phyloP scores from a whole-genome alignment of 1,284 basidiomycete genomes.

The Leccinum holopus region DNA sequence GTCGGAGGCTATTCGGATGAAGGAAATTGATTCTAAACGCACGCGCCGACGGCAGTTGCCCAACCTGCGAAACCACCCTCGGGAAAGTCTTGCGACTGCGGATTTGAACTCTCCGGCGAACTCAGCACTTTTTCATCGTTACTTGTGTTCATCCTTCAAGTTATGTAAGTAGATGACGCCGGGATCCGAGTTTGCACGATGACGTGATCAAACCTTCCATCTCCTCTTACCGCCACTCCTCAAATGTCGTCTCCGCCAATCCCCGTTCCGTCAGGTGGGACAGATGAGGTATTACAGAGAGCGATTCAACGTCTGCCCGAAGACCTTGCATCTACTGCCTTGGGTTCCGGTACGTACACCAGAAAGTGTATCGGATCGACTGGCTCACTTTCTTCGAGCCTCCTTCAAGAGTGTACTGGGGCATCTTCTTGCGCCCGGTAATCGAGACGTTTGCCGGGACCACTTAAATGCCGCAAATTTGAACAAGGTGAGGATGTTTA shows the following conservation, averaged over 20 bases:
- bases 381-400: neutral
- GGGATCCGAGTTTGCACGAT: neutral
- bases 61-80: constrained; percentile 31
- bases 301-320: neutral
- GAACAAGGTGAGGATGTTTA: neutral
- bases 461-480: neutral
- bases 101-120: neutral
- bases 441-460: neutral
- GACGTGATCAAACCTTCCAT: neutral
- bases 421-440: neutral
- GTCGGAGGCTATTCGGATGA: neutral
- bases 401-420: neutral
- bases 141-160: neutral
- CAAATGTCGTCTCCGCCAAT: neutral
- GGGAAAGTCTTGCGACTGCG: constrained; percentile 15
- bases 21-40: constrained; percentile 6
- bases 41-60: constrained; percentile 34
- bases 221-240: neutral
- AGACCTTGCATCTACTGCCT: neutral
- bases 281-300: neutral
- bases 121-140: neutral
- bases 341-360: neutral
- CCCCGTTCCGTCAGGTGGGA: neutral
- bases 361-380: neutral
- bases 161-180: neutral